Conservation (phyloP, 2,329 filamentous ascomycete species). For the Fusarium sp. region DNA sequence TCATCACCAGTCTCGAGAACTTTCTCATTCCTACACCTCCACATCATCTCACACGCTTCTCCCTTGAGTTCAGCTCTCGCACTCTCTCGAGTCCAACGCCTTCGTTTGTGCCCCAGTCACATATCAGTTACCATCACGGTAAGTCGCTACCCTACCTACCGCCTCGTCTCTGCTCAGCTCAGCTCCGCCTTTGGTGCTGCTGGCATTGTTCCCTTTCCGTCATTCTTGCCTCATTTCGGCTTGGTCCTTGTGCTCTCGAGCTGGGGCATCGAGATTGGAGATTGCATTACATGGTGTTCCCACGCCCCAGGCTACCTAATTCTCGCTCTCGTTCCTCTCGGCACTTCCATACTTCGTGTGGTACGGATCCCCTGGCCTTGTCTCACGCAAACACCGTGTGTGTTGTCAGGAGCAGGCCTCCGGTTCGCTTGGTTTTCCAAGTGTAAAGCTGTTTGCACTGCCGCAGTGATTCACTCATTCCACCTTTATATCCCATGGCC, state of each 20-base stretch:
- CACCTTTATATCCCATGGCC: constrained; percentile 11
- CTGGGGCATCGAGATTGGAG: constrained; percentile 18
- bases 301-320: constrained; percentile 19
- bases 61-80: constrained; percentile 34
- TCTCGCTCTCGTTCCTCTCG: constrained; percentile 21
- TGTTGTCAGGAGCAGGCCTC: constrained; percentile 25
- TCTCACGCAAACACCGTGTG: constrained; percentile 48
- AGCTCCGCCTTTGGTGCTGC: background rate
- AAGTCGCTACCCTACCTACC: constrained; percentile 10
- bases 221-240: constrained; percentile 17
- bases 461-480: constrained; percentile 30
- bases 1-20: constrained; percentile 28
- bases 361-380: constrained; percentile 42
- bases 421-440: constrained; percentile 21
- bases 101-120: constrained; percentile 38
- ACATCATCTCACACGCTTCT: constrained; percentile 36
- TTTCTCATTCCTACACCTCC: constrained; percentile 40
- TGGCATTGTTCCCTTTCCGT: constrained; percentile 1
- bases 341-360: constrained; percentile 36
- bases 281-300: constrained; percentile 37
- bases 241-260: constrained; percentile 7
- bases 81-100: constrained; percentile 33
- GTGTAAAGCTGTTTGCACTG: constrained; percentile 14
- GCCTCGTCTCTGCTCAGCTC: background rate
- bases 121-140: constrained; percentile 33